Percentiles rank a stretch among this genome's conserved stretches.
Evolutionary conservation across 805 yeast genomes (phyloP).

Genomic region (Saturnispora saitoi): DNA sequence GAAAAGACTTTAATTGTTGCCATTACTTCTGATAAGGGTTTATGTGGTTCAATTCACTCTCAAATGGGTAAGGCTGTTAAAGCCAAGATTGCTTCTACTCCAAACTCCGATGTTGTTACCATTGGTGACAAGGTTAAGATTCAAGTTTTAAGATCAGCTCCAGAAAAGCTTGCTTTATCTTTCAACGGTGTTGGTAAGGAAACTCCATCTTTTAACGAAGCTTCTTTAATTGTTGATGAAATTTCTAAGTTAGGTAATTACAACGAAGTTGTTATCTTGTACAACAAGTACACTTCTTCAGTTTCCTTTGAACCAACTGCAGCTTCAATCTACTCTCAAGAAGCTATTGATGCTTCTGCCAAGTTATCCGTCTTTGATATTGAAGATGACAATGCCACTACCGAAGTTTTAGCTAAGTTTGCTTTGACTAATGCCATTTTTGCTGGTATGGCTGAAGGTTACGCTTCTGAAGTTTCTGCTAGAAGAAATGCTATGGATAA

Average conservation of each 20-base stretch:
- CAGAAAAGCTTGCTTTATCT: conserved; percentile 59
- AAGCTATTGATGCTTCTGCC: conserved; percentile 74
- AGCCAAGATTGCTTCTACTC: conserved; percentile 48
- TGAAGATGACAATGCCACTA: conserved; percentile 58
- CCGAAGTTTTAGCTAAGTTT: conserved; percentile 71
- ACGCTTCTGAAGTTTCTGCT: conserved; percentile 95
- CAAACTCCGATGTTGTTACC: conserved; percentile 71
- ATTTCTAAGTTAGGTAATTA: conserved; percentile 61
- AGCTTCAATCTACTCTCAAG: conserved; percentile 58
- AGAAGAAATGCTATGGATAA: conserved; percentile 99
- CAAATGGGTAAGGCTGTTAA: conserved; percentile 88
- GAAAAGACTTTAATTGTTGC: conserved; percentile 73
- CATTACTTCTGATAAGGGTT: conserved; percentile 93
- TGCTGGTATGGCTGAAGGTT: conserved; percentile 94
- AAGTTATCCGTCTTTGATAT: conserved; percentile 76
- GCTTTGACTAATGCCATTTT: conserved; percentile 83
- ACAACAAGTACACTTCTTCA: conserved; percentile 81
- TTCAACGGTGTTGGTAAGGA: conserved; percentile 94
- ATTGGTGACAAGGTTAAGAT: conserved; percentile 92
- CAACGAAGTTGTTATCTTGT: conserved; percentile 70
- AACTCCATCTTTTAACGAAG: conserved; percentile 90
- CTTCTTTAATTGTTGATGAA: conserved; percentile 81
- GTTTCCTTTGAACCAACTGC: conserved; percentile 82
- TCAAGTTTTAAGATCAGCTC: conserved; percentile 79
- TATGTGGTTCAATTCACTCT: conserved; percentile 97